phyloP scores from a whole-genome alignment of 257 asterid genomes.

The Solanum appendiculatum region DNA sequence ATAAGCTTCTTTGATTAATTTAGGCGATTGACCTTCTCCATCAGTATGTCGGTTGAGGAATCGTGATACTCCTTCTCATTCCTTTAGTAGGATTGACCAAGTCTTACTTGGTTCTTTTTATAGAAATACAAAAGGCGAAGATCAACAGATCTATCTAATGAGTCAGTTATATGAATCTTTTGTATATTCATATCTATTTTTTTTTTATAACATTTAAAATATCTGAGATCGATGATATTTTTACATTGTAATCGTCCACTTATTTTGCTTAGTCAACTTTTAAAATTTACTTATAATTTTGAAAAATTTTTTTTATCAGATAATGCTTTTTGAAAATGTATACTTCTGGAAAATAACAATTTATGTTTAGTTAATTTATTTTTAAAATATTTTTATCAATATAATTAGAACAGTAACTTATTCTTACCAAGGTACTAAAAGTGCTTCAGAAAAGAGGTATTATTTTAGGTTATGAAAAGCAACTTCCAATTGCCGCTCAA shows the following conservation, averaged over 20 bases:
- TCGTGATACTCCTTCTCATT: neutral
- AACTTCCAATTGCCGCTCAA: neutral
- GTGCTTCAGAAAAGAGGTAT: neutral
- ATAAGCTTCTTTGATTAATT: neutral
- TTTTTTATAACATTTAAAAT: neutral
- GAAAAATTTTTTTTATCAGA: too few relatives aligned
- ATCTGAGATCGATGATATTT: neutral
- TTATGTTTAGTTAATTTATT: too few relatives aligned
- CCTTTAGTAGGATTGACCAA: neutral
- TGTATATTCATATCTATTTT: neutral
- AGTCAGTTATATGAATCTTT: neutral
- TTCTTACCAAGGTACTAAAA: neutral
- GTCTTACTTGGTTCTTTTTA: neutral
- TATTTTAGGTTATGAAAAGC: neutral
- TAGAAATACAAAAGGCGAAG: neutral
- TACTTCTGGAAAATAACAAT: too few relatives aligned
- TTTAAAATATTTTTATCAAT: neutral
- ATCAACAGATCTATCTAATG: neutral
- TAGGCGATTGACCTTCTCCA: neutral
- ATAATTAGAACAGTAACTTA: neutral
- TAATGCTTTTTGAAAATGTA: too few relatives aligned
- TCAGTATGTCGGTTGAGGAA: neutral
- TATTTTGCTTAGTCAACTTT: neutral
- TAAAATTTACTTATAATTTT: neutral
- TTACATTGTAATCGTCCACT: neutral